Conservation (phyloP, 495 filamentous ascomycete species). For the Copromyces sp. region DNA sequence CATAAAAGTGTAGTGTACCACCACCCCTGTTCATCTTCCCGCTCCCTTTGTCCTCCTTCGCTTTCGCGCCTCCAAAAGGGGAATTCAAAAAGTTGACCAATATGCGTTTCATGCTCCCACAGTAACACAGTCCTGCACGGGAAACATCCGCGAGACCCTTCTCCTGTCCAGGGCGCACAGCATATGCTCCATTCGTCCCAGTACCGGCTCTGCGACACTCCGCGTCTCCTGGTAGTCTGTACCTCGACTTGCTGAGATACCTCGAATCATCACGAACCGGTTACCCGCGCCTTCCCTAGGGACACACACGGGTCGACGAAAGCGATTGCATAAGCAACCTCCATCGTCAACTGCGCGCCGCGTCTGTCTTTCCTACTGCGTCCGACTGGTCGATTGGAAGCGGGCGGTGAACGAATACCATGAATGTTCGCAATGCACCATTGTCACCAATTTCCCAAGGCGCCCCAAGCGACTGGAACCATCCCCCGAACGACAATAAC, state of each 20-base stretch:
- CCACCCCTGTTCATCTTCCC: not conserved
- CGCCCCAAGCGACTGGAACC: conserved; percentile 78
- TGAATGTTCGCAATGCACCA: conserved; percentile 48
- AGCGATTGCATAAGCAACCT: not conserved
- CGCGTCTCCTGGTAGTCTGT: not conserved
- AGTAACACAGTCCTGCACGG: not conserved
- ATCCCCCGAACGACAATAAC: conserved; percentile 46
- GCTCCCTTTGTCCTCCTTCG: not conserved
- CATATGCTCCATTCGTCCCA: not conserved
- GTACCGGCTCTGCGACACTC: not conserved
- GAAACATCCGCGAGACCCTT: not conserved
- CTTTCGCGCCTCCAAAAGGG: not conserved
- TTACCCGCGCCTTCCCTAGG: not conserved
- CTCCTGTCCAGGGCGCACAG: not conserved
- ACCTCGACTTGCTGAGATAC: not conserved
- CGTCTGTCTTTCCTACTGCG: not conserved
- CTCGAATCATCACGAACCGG: not conserved
- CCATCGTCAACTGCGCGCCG: not conserved
- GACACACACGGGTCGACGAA: not conserved
- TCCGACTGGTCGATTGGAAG: not conserved
- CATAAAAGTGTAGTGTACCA: not conserved
- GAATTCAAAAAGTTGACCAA: not conserved
- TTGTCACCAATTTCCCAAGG: conserved; percentile 76
- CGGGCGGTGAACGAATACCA: conserved; percentile 19
- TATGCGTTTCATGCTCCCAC: not conserved